Base-by-base conservation (phyloP, 768 basidiomycete genomes). In the Pleurotus giganteus region DNA sequence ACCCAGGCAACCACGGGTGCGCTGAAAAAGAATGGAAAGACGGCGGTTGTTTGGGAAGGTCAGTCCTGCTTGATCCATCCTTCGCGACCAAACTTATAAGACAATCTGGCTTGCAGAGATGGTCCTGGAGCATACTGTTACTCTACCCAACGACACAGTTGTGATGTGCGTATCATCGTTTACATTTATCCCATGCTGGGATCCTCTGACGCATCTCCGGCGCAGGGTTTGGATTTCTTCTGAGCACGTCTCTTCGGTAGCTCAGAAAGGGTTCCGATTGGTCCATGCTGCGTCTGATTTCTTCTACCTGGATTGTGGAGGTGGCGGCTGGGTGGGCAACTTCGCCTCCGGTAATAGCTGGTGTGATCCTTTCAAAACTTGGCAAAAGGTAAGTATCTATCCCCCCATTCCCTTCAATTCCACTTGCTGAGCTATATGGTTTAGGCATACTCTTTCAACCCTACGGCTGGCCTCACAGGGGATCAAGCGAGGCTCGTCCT, bases 241-340 rank as follows among this genome's bases (percentile, higher is more conserved):
- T 0, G 69, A 69, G 15, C 71, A 89, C 61, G 88, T 78, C 6
- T 74, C 73, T 0, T 71, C 77, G 0, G 88, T 90, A 4, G 81
- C 82, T 0, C 70, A 78, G 26, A 82, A 82, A 59, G 86, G 85
- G 0, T 82, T 75, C 71, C 70, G 75, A 39, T 62, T 93, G 41
- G 70, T 94, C 2, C 88, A 91, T 53, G 81, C 84, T 1, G 76
- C 88, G 0, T 85, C 83, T 5, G 83, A 91, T 63, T 88, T 81
- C 68, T 91, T 92, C 72, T 92, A 92, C 68, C 80, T 92, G 76
- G 89, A 91, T 61, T 89, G 87, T 58, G 89, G 89, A 31, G 82
- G 68, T 1, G 89, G 89, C 6, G 83, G 76, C 26, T 91, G 88
- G 86, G 69, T 89, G 8, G 87, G 86, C 0, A 66, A 79, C 28